Evolutionary conservation across 768 basidiomycete genomes (phyloP).

Genomic region (Cyathus striatus): DNA sequence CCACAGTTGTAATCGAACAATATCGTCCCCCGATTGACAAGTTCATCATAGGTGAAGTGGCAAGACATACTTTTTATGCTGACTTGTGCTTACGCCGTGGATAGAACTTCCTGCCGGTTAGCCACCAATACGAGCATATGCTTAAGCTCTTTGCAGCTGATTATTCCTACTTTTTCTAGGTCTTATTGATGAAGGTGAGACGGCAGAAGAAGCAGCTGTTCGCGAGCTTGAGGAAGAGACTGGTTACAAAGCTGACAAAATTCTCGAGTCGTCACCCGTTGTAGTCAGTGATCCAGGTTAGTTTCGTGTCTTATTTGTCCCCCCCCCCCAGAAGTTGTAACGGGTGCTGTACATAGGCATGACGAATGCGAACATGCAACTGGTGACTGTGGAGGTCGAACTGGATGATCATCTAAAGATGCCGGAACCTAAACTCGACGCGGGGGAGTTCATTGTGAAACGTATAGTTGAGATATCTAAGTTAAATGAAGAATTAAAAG

Average conservation of each 20-base stretch:
- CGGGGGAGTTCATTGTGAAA: conserved; percentile 81
- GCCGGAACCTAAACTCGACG: conserved; percentile 73
- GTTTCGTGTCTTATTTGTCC: conserved; percentile 8
- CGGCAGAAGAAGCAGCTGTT: conserved; percentile 72
- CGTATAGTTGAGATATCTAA: conserved; percentile 65
- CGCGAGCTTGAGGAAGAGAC: conserved; percentile 94
- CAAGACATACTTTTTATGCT: background rate
- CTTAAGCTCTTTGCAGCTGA: background rate
- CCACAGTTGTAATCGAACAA: conserved; percentile 87
- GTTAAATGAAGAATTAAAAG: conserved; percentile 58
- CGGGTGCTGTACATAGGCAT: conserved; percentile 50
- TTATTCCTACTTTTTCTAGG: conserved; percentile 32
- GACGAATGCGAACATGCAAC: conserved; percentile 91
- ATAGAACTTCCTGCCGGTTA: no score
- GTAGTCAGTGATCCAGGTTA: conserved; percentile 71
- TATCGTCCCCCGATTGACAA: conserved; percentile 85
- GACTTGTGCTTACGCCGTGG: no score
- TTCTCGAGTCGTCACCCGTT: conserved; percentile 59
- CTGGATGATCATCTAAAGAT: conserved; percentile 63
- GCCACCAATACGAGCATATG: no score
- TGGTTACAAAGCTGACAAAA: conserved; percentile 65
- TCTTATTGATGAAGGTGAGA: conserved; percentile 82
- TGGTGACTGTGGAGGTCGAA: conserved; percentile 66
- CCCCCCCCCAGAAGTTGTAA: background rate
- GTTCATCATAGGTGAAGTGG: conserved; percentile 59